Base-by-base conservation (phyloP, 2,329 filamentous ascomycete genomes). In the Plenodomus biglobosus region DNA sequence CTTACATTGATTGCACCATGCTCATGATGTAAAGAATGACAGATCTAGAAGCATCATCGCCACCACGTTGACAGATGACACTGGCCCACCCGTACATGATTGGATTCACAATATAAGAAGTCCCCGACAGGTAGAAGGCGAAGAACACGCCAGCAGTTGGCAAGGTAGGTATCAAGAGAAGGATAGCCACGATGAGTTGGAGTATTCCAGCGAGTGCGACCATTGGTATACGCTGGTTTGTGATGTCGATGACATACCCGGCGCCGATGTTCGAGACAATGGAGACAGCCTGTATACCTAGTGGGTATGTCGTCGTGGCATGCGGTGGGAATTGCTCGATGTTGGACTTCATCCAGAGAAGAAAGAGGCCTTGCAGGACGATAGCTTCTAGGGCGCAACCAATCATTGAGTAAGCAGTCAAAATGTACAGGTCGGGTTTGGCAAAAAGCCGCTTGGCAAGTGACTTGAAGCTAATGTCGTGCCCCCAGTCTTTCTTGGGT, bases 301-400 rank as follows among this genome's bases (percentile, higher is more conserved):
- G 78, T 0, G 81, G 80, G 40, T 83, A 83, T 55, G 81, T 79
- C 58, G 83, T 84, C 10, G 79, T 73, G 53, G 83, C 78, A 0
- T 73, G 41, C 0, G 81, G 71, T 0, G 73, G 59, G 38, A 64
- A 62, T 15, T 55, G 39, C 11, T 38, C 39, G 8, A 53, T 48
- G 24, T 64, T 42, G 16, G 56, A 53, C 37, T 61, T 64, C 52
- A 64, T 57, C 59, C 59, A 64, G 5, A 64, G 50, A 2, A 65
- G 40, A 35, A 65, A 65, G 5, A 65, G 58, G 0, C 61, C 61
- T 27, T 64, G 61, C 3, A 64, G 18, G 16, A 62, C 61, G 20
- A 62, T 72, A 1, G 68, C 71, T 44, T 75, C 71, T 3, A 73
- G 62, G 13, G 67, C 66, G 30, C 64, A 69, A 17, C 61, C 63